Evolutionary conservation across 1,139 yeast species (phyloP), one percentile per base, ranked within the genome.

Genomic region (Pichia sp.): DNA sequence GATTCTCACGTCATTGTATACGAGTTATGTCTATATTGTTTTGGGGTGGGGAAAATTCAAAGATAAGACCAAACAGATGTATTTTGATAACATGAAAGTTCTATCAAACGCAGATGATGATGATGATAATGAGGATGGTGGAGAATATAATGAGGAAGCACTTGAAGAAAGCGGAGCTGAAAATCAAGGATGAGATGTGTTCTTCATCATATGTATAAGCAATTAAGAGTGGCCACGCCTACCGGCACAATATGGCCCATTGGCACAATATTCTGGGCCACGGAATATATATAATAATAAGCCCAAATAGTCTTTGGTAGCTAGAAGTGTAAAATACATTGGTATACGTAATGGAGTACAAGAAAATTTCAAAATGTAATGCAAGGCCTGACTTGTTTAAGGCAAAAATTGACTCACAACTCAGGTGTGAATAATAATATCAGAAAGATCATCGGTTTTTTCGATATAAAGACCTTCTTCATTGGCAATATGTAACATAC

Each of bases 401-500:
- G n/a, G n/a, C n/a, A n/a, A 8, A 2, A 36, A 11, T 15, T 11
- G 15, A 15, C 4, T 36, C 15, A 13, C 2, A 8, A 36, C 6
- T 36, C 40, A 36, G 15, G 50, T n/a, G 16, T 41, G 54, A 49
- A 84, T 81, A 38, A 64, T 67, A 54, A 90, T 72, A 66, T 90
- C 93, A 49, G 78, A 79, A 61, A 80, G 76, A 32, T 73, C 72
- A 0, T 77, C 82, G 42, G 76, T 83, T 58, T 82, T 78, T 16
- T 77, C 72, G n/a, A 93, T 80, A 2, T 75, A 70, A 48, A 90
- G 74, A 0, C 93, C 93, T 65, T 90, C 89, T 66, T 90, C 97
- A 66, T 90, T 90, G 8, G 97, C 96, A 61, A 90, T 75, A 71
- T 90, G 97, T 44, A 90, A 72, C 59, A 89, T 72, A 65, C 96